Evolutionary conservation across 2,329 filamentous ascomycete species (phyloP), one percentile per base, ranked within the genome.

Genomic region (Neofusicoccum laricinum): DNA sequence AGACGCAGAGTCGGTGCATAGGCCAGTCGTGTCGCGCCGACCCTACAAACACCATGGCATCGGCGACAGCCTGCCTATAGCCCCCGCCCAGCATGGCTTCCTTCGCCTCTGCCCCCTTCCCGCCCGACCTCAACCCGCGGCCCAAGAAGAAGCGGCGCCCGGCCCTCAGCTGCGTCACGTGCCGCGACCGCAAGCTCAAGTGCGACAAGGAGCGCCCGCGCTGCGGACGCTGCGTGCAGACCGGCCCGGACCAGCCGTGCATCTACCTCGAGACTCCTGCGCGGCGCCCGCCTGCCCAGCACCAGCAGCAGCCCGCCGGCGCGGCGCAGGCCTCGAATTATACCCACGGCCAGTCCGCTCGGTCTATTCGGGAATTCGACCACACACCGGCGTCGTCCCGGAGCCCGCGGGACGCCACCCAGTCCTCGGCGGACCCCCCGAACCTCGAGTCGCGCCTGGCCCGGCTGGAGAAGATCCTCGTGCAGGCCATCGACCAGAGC

Each of bases 171-270:
- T 59, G 55, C 30, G 55, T 59, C 55, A 49, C 43, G 45, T 62
- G 58, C 10, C 45, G 58, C 17, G 45, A 49, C 45, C 58, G 58
- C 0, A 62, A 62, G 58, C 43, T 62, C 2, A 49, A 51, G 45
- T 62, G 58, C 58, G 58, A 62, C 48, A 49, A 49, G 45, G 48
- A 49, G 10, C 58, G 58, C 45, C 58, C 58, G 4, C 55, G 55
- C n/a, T 59, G 55, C 15, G 40, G 55, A 2, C 55, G 55, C 55
- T 59, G 55, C 15, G 58, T 38, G 58, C 58, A 59, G 25, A 15
- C 55, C 41, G 41, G 55, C 25, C 55, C 55, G 11, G 41, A 34
- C 15, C 55, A 59, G 30, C 55, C 41, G 15, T 59, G 55, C 12
- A 21, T 59, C 55, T 59, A 59, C 10, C 15, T 59, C 11, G 55